phyloP scores from a whole-genome alignment of 208 protist species.

The Leishmania aethiopica region DNA sequence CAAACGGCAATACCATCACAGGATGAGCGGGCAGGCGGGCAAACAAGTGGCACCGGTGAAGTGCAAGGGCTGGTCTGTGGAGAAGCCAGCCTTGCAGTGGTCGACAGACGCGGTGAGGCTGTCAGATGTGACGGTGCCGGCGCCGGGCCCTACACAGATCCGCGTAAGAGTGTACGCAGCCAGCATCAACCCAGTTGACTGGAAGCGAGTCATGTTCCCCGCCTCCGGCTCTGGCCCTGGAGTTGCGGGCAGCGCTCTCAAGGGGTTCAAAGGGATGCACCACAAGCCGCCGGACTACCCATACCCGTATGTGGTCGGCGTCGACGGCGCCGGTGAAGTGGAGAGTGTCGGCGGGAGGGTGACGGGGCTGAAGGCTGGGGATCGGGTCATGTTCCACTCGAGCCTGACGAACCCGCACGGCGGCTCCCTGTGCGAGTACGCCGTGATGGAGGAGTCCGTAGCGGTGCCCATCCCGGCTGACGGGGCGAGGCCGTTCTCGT shows the following conservation, averaged over 20 bases:
- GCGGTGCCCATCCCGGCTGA: slow-evolving; percentile 43
- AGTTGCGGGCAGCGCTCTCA: slow-evolving; percentile 16
- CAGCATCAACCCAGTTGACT: slow-evolving; percentile 51
- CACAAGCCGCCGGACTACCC: slow-evolving; percentile 36
- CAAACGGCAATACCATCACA: background rate
- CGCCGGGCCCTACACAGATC: slow-evolving; percentile 42
- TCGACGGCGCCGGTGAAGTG: slow-evolving; percentile 56
- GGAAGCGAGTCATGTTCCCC: slow-evolving; percentile 41
- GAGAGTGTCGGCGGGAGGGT: slow-evolving; percentile 53
- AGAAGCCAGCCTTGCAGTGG: slow-evolving; percentile 20
- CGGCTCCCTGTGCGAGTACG: slow-evolving; percentile 75
- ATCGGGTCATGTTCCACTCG: slow-evolving; percentile 63
- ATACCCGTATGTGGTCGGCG: slow-evolving; percentile 59
- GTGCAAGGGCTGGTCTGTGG: slow-evolving; percentile 30
- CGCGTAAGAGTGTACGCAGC: slow-evolving; percentile 53
- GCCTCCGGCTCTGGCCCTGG: slow-evolving; percentile 9
- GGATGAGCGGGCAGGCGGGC: background rate
- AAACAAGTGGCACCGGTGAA: slow-evolving; percentile 11
- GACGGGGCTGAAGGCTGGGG: slow-evolving; percentile 33
- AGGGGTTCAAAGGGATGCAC: slow-evolving; percentile 24
- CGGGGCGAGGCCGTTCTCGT: slow-evolving; percentile 41
- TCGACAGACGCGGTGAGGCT: slow-evolving; percentile 20
- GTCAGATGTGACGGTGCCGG: slow-evolving; percentile 33
- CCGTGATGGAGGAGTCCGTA: slow-evolving; percentile 47
- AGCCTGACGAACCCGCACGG: slow-evolving; percentile 30